phyloP scores from a whole-genome alignment of 352 stramenopile species.

The Stramenopiles sp. region DNA sequence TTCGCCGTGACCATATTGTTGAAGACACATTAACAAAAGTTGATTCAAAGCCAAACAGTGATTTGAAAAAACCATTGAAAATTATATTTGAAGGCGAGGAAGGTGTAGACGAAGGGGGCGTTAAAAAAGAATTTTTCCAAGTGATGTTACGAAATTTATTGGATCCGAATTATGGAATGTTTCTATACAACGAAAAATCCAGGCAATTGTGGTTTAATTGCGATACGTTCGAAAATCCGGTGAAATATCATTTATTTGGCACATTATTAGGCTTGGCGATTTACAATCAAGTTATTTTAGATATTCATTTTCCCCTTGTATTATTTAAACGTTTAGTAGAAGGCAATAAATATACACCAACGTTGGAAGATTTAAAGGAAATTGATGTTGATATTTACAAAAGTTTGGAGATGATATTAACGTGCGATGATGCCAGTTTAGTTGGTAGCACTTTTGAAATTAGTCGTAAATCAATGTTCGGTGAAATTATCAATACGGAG shows the following conservation, averaged over 20 bases:
- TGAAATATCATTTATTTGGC: conserved; percentile 59
- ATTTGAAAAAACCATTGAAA: conserved; percentile 20
- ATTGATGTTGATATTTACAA: conserved; percentile 24
- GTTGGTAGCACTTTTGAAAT: conserved; percentile 49
- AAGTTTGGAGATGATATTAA: conserved; percentile 39
- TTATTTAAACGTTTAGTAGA: conserved; percentile 57
- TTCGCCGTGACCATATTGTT: background rate
- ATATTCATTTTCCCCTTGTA: conserved; percentile 46
- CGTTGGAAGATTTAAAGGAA: background rate
- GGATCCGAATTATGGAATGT: conserved; percentile 24
- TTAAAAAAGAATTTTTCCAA: conserved; percentile 66
- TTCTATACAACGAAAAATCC: too few species aligned
- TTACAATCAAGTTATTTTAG: conserved; percentile 55
- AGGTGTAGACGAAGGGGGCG: conserved; percentile 57
- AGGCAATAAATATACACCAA: background rate
- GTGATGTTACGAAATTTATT: conserved; percentile 48
- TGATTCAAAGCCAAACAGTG: background rate
- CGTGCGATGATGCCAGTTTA: conserved; percentile 34
- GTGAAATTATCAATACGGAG: background rate
- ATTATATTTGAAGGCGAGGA: conserved; percentile 50
- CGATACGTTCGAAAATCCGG: conserved; percentile 28
- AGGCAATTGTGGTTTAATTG: background rate
- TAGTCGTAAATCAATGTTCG: conserved; percentile 24
- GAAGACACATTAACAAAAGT: background rate
- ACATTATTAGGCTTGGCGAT: conserved; percentile 49